Percentiles rank a stretch among this genome's conserved stretches.
These are phyloP conservation scores for Aspergillus tamarii DNA, from an alignment of 2,329 filamentous ascomycete species.

Conservation along the genomic window DNA sequence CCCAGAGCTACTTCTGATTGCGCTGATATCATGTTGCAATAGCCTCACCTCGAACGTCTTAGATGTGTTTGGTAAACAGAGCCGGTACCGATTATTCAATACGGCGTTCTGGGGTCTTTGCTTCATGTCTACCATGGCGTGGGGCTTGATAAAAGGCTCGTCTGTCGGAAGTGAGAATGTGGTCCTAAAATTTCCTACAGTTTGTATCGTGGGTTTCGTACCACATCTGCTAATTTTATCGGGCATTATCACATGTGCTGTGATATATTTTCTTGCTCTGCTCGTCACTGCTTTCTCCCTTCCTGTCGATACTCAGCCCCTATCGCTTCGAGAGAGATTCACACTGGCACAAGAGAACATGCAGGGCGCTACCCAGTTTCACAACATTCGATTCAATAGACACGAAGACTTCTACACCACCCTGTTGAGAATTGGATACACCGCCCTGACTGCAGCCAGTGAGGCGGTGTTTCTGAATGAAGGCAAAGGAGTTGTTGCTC, in stretches of 20 bases:
- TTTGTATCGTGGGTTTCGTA: conserved; percentile 92
- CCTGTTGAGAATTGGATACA: conserved; percentile 82
- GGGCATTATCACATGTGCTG: conserved; percentile 74
- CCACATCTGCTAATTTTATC: conserved; percentile 85
- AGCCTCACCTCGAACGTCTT: conserved; percentile 83
- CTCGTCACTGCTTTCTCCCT: conserved; percentile 72
- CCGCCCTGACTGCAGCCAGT: conserved; percentile 86
- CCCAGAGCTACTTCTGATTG: conserved; percentile 83
- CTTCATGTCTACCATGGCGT: conserved; percentile 84
- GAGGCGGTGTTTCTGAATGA: conserved; percentile 96
- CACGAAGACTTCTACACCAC: conserved; percentile 97
- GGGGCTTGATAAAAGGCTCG: conserved; percentile 64
- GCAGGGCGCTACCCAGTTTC: conserved; percentile 86
- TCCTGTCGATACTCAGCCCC: conserved; percentile 52
- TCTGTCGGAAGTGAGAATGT: conserved; percentile 55
- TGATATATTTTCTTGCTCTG: conserved; percentile 79
- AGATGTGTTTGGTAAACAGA: conserved; percentile 78
- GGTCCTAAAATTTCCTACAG: conserved; percentile 84
- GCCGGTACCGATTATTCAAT: conserved; percentile 77
- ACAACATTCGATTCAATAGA: conserved; percentile 76
- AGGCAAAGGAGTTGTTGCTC: conserved; percentile 73
- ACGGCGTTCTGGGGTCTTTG: conserved; percentile 88
- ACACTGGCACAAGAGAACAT: conserved; percentile 79
- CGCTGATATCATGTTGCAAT: conserved; percentile 85
- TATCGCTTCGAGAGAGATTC: conserved; percentile 63